Base-by-base conservation (phyloP, 2,329 filamentous ascomycete genomes). In the Mariannaea sp. region DNA sequence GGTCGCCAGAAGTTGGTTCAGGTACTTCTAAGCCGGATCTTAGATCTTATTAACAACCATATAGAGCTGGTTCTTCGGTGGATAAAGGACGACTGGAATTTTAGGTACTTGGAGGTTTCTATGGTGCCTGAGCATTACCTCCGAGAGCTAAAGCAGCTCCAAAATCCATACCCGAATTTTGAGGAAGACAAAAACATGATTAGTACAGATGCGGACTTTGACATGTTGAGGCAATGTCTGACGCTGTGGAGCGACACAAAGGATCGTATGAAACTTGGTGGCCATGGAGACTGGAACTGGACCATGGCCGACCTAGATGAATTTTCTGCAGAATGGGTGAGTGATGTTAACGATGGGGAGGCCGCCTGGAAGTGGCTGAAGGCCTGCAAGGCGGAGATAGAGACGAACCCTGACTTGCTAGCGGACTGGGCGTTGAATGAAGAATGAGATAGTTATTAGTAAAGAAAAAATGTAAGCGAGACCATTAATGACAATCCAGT, bases 381-480 rank as follows among this genome's bases (percentile, higher is more conserved):
- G 39, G 36, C 6, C 2, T 52, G 46, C 12, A 45, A 19, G 16
- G 14, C 20, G 0, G 58, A 56, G 44, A 16, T 58, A 9, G 29
- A 48, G 13, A 14, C 54, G 32, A 51, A 44, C 12, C 45, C 53
- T 2, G 56, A 48, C 4, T 12, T 26, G 10, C 10, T 60, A 12
- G 47, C 20, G 12, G 49, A 58, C 1, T 60, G 58, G 58, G 53
- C 58, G 6, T 33, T 60, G 14, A 26, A 7, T 1, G 47, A 47
- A 29, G n/a, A 40, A 53, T 13, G 50, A 47, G 22, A 8, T 8
- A n/a, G n/a, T n/a, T n/a, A n/a, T n/a, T n/a, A n/a, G n/a, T n/a
- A n/a, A n/a, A n/a, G n/a, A n/a, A n/a, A n/a, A n/a, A n/a, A n/a
- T n/a, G n/a, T n/a, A n/a, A n/a, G n/a, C n/a, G n/a, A n/a, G n/a